Evolutionary conservation across 495 filamentous ascomycete species (phyloP).

Genomic region (Penicillium paradoxum): DNA sequence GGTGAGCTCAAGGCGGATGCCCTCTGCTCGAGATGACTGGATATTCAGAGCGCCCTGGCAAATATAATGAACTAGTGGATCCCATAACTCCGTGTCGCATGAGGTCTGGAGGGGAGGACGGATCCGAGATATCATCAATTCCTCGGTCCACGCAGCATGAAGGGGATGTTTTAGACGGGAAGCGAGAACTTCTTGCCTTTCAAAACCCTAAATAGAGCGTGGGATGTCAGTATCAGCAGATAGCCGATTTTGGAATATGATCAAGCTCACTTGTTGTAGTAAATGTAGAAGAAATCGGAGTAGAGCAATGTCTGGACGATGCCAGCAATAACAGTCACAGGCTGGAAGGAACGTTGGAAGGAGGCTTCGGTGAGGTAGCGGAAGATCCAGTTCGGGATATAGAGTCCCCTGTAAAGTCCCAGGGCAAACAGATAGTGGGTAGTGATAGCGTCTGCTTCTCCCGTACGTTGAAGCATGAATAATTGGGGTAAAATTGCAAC

Average conservation of each 20-base stretch:
- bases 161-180: slow-evolving; percentile 54
- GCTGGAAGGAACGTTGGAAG: slow-evolving; percentile 58
- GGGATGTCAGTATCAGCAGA: neutral
- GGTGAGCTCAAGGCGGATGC: neutral
- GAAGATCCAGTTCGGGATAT: slow-evolving; percentile 98
- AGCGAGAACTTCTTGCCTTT: slow-evolving; percentile 87
- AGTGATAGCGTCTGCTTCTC: slow-evolving; percentile 96
- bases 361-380: slow-evolving; percentile 65
- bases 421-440: slow-evolving; percentile 98
- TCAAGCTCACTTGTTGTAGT: slow-evolving; percentile 77
- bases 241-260: neutral
- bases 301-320: slow-evolving; percentile 92
- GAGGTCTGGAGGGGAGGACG: neutral
- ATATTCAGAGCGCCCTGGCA: neutral
- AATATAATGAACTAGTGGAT: neutral
- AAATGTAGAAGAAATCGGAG: slow-evolving; percentile 99
- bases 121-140: neutral
- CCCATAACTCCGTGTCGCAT: neutral
- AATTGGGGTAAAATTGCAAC: slow-evolving; percentile 96
- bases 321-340: slow-evolving; percentile 79
- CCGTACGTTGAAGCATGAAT: slow-evolving; percentile 95
- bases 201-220: slow-evolving; percentile 52
- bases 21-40: neutral
- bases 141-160: neutral
- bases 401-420: slow-evolving; percentile 83